These are phyloP conservation scores for Globisporangium heterothallicum DNA, from an alignment of 352 stramenopile genomes.

Conservation along the genomic window DNA sequence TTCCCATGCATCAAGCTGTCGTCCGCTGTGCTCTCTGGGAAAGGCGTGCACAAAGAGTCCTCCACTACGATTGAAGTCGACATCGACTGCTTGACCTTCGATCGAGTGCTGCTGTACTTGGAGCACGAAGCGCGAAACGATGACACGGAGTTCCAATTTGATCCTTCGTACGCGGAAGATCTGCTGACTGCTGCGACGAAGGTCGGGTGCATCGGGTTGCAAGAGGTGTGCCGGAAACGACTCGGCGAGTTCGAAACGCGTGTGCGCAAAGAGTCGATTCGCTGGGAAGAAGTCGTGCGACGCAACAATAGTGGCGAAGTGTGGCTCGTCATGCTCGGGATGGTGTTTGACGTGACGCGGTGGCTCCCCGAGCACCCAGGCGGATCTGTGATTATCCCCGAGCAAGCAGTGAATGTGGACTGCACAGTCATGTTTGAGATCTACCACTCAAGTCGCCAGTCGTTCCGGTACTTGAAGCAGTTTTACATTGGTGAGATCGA, in stretches of 20 bases:
- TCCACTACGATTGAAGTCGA: slow-evolving; percentile 60
- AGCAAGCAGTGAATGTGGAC: slow-evolving; percentile 85
- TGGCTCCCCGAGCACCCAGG: slow-evolving; percentile 87
- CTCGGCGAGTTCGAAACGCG: slow-evolving; percentile 79
- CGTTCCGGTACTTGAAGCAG: slow-evolving; percentile 88
- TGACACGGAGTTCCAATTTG: slow-evolving; percentile 66
- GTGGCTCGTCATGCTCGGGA: slow-evolving; percentile 85
- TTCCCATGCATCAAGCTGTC: slow-evolving; percentile 88
- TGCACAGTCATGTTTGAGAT: slow-evolving; percentile 90
- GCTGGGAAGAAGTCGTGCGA: slow-evolving; percentile 70
- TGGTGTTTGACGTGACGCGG: slow-evolving; percentile 86
- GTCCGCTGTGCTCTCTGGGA: slow-evolving; percentile 68
- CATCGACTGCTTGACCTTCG: slow-evolving; percentile 86
- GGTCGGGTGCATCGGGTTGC: slow-evolving; percentile 62
- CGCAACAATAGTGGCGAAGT: slow-evolving; percentile 73
- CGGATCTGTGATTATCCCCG: slow-evolving; percentile 76
- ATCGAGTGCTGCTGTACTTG: slow-evolving; percentile 85
- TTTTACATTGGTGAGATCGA: slow-evolving; percentile 89
- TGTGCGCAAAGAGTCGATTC: slow-evolving; percentile 74
- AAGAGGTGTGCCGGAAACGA: slow-evolving; percentile 70
- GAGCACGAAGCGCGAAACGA: slow-evolving; percentile 76
- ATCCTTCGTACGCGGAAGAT: slow-evolving; percentile 69
- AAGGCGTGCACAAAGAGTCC: slow-evolving; percentile 66
- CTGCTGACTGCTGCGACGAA: slow-evolving; percentile 62
- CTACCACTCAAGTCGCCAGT: slow-evolving; percentile 88